Evolutionary conservation across 169 alveolate genomes (phyloP), one percentile per base, ranked within the genome.

Genomic region (Amoebophrya sp.): DNA sequence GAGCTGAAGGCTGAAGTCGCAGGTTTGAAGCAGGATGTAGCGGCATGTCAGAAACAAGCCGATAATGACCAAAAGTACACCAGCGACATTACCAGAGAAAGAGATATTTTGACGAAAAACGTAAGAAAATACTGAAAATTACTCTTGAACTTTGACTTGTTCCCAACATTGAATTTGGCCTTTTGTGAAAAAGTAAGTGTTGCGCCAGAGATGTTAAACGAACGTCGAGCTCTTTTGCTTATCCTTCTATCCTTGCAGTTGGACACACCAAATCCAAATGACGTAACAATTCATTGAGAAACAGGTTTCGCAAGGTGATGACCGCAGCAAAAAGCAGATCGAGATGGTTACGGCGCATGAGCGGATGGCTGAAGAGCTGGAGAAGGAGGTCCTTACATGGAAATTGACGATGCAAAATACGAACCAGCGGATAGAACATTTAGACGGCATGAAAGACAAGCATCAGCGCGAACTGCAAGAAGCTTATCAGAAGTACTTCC

Each of bases 1-100:
- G 83, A 65, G 83, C 26, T 65, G 83, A 65, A 65, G n/a, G 83
- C 83, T 6, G 83, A 65, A 36, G 83, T 65, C 33, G 83, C 83
- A 0, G n/a, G 83, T 65, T 18, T 65, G 83, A 65, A 65, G 26
- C 38, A 29, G 33, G 83, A 65, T 6, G 83, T 36, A 29, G n/a
- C 83, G 33, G 83, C 2, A 29, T 65, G 83, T 18, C 83, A 36
- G 2, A 65, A 65, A 65, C 83, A 65, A 36, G 83, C 83, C 83
- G 83, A 65, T 36, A 65, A 1, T 0, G 83, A 65, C 83, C 83
- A 65, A 36, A 65, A 65, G 26, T 26, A 12, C 2, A 65, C 83
- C 36, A 65, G 2, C 83, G 83, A 65, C 38, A 26, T 65, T 18
- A 65, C 83, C 36, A 29, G 83, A 10, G 83, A 65, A 18, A 29